Conservation (phyloP, 2,329 filamentous ascomycete genomes). For the Alternaria rosae region DNA sequence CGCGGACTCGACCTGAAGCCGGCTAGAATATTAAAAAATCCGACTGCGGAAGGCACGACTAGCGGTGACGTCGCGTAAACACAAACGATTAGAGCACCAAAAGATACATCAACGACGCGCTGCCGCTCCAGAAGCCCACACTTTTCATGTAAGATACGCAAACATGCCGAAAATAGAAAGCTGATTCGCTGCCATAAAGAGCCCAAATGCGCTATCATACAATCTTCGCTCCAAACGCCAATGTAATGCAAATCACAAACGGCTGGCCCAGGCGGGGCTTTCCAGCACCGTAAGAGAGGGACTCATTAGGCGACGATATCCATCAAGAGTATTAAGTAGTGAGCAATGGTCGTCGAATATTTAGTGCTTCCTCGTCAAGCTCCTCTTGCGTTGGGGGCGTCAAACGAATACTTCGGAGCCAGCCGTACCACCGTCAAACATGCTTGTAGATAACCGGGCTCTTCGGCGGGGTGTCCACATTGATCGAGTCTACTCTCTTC, state of each 20-base stretch:
- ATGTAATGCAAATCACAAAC: neutral
- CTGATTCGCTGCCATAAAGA: neutral
- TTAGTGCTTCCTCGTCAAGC: neutral
- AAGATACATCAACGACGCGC: neutral
- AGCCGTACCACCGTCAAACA: constrained; percentile 6
- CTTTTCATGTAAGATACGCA: neutral
- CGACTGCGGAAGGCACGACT: neutral
- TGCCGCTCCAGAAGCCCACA: neutral
- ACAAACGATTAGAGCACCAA: neutral
- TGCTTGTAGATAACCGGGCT: constrained; percentile 24
- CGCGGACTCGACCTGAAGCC: neutral
- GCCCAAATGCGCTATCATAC: neutral
- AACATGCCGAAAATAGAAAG: neutral
- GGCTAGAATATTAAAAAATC: neutral
- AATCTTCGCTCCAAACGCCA: neutral
- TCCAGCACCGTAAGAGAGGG: neutral
- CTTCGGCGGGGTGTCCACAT: constrained; percentile 34
- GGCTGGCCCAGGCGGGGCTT: neutral
- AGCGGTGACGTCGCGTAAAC: neutral
- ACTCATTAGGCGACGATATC: neutral
- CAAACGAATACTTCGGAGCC: neutral
- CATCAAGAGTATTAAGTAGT: neutral
- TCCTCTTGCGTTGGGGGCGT: constrained; percentile 1
- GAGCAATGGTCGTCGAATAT: neutral
- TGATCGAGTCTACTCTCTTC: constrained; percentile 25